Percentiles rank a stretch among this genome's conserved stretches.
Conservation (phyloP, 1,284 basidiomycete genomes). For the Porodaedalea pini region DNA sequence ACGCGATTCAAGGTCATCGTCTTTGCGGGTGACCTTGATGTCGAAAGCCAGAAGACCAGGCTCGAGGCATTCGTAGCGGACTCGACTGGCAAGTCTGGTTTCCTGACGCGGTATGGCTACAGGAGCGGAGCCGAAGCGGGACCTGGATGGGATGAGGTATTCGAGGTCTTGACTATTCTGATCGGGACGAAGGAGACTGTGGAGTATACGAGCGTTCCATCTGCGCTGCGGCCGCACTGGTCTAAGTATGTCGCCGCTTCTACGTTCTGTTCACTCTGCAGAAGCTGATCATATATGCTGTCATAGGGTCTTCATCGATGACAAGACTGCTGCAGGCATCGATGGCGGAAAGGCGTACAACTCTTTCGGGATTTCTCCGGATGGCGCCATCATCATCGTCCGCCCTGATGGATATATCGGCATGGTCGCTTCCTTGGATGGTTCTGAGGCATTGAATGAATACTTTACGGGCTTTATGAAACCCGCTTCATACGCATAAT, state of each 20-base stretch:
- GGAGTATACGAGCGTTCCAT: conserved; percentile 47
- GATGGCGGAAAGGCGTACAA: conserved; percentile 47
- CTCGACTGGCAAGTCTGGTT: conserved; percentile 35
- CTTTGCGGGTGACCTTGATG: conserved; percentile 55
- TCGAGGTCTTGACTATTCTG: conserved; percentile 54
- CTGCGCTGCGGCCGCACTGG: conserved; percentile 59
- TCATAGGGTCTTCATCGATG: conserved; percentile 48
- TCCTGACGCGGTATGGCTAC: conserved; percentile 36
- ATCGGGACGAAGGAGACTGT: conserved; percentile 44
- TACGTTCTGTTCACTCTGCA: not conserved
- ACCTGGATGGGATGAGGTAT: conserved; percentile 30
- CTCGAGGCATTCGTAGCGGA: conserved; percentile 45
- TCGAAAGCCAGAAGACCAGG: conserved; percentile 35
- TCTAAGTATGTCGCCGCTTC: conserved; percentile 48
- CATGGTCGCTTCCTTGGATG: conserved; percentile 48
- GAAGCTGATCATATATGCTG: conserved; percentile 1
- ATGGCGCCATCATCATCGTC: conserved; percentile 62
- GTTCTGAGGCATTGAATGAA: conserved; percentile 39
- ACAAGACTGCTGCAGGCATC: conserved; percentile 34
- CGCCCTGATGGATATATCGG: conserved; percentile 77
- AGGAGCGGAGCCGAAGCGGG: conserved; percentile 26
- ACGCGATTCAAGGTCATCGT: conserved; percentile 71
- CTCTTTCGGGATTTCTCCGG: conserved; percentile 52
- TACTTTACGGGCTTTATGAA: conserved; percentile 50
- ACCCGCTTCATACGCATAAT: not conserved